These are phyloP conservation scores for Didymellaceae sp. DNA, from an alignment of 2,329 filamentous ascomycete genomes.

Conservation along the genomic window DNA sequence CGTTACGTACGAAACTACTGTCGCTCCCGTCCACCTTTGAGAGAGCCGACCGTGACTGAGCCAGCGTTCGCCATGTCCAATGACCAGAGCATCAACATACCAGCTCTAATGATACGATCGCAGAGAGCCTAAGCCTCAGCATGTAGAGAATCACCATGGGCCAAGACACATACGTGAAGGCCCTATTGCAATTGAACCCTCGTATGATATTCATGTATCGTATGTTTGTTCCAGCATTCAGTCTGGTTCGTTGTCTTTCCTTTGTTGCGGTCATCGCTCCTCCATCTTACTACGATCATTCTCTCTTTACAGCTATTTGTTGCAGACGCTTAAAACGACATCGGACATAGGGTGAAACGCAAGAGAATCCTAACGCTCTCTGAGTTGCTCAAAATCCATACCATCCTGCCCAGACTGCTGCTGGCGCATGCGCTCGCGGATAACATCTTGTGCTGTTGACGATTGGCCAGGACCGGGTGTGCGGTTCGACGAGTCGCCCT, in stretches of 20 bases:
- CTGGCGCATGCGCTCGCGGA: conserved; percentile 59
- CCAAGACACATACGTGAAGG: background rate
- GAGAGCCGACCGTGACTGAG: too few relatives aligned
- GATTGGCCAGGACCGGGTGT: conserved; percentile 44
- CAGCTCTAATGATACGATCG: too few relatives aligned
- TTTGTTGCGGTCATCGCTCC: background rate
- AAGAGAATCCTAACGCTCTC: conserved; percentile 3
- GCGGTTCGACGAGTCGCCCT: conserved; percentile 50
- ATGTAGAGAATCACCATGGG: too few relatives aligned
- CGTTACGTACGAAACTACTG: too few relatives aligned
- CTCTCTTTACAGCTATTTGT: background rate
- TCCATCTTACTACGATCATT: background rate
- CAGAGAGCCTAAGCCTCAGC: too few relatives aligned
- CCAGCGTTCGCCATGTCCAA: too few relatives aligned
- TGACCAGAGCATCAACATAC: too few relatives aligned
- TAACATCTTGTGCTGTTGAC: conserved; percentile 69
- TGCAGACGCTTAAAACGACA: background rate
- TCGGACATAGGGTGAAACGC: background rate
- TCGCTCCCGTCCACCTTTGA: too few relatives aligned
- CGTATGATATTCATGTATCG: conserved; percentile 3
- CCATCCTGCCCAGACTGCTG: conserved; percentile 31
- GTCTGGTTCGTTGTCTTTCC: background rate
- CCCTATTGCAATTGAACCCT: background rate
- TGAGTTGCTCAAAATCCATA: conserved; percentile 27
- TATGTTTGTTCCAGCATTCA: conserved; percentile 2